phyloP scores from a whole-genome alignment of 2,329 filamentous ascomycete species.

The Alternaria sp. region DNA sequence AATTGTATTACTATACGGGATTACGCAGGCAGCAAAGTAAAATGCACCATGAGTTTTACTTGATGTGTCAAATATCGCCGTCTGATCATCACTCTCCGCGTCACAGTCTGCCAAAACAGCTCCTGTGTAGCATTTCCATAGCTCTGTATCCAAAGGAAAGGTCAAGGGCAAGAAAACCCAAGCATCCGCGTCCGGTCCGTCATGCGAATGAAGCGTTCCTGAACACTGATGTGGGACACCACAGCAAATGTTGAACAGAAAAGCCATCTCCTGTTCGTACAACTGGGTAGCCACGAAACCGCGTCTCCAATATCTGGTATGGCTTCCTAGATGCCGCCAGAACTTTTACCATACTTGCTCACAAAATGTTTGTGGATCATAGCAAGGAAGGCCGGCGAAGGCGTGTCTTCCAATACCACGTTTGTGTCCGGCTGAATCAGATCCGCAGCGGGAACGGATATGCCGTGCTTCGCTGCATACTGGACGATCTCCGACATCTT shows the following conservation, averaged over 20 bases:
- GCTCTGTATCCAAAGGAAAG: background rate
- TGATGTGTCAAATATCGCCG: background rate
- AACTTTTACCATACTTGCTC: background rate
- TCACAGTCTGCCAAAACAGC: background rate
- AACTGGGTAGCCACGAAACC: background rate
- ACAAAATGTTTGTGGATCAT: background rate
- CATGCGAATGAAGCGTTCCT: background rate
- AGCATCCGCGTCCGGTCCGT: background rate
- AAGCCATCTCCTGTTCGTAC: background rate
- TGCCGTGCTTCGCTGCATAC: background rate
- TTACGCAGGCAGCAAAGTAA: background rate
- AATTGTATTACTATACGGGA: background rate
- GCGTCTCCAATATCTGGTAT: background rate
- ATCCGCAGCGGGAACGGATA: background rate
- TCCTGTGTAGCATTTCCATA: background rate
- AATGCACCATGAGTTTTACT: background rate
- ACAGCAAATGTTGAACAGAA: background rate
- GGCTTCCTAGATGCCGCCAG: background rate
- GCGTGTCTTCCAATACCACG: background rate
- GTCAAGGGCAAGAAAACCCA: background rate
- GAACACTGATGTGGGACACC: background rate
- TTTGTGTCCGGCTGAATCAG: background rate
- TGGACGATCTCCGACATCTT: background rate
- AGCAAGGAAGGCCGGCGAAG: background rate
- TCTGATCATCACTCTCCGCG: background rate